Evolutionary conservation across 2,329 filamentous ascomycete species (phyloP), one percentile per base, ranked within the genome.

Genomic region (Epichloe sibirici): DNA sequence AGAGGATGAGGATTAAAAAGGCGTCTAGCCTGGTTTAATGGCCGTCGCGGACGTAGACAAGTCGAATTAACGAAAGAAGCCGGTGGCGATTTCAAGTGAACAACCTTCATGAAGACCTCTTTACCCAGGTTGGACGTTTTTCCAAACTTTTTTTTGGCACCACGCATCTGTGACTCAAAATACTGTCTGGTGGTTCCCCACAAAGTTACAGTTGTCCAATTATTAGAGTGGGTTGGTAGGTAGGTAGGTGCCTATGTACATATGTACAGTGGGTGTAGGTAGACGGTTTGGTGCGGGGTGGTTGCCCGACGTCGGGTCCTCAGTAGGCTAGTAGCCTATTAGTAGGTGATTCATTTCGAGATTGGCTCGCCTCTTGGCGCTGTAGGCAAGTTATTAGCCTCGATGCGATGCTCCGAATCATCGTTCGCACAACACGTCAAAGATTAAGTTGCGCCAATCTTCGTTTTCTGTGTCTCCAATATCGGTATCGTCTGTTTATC

Each of bases 101-200:
- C 25, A 54, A 23, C 25, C 37, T 45, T 49, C 53, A 55, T 55
- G 42, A 54, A 50, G 50, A 15, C 46, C 47, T 51, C 17, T 31
- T 25, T 12, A 35, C 21, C 37, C 23, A n/a, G 15, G 15, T n/a
- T 31, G 35, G 15, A 50, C 21, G 9, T 39, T 52, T 52, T 48
- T 28, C 42, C 49, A 50, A 37, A 23, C 42, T 28, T 54, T 48
- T 48, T 48, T 37, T 15, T 4, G 37, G 34, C 35, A 38, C 46
- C 25, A 44, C 37, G 37, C 50, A 49, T 38, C 34, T 46, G 46
- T 55, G 53, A 55, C 46, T 55, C 53, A 54, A 51, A 48, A 48
- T 39, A 35, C 23, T 17, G 23, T 48, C 35, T 25, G 44, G 38
- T 21, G 21, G 48, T 25, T 28, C n/a, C 52, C 52, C 52, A 21